Evolutionary conservation across 208 protist genomes (phyloP).

Genomic region (Balamuthia mandrillaris): DNA sequence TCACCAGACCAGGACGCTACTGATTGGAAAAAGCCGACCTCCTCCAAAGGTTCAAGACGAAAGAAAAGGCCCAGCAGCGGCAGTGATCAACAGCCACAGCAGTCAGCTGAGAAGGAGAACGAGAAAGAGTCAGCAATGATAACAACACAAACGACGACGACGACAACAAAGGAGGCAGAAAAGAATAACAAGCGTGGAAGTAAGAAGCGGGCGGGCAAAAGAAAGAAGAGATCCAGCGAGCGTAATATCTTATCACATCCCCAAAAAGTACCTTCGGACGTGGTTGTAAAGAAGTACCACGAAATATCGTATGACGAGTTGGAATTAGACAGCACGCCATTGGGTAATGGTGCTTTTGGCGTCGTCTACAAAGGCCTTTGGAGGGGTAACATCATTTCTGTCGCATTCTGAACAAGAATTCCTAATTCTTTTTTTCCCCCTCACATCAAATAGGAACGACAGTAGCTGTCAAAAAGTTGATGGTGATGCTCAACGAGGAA

Average conservation of each 20-base stretch:
- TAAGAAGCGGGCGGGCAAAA: neutral
- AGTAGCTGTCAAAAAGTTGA: slow-evolving; percentile 19
- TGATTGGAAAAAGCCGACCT: neutral
- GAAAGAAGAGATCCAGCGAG: neutral
- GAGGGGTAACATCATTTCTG: neutral
- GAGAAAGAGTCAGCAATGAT: neutral
- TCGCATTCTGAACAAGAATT: neutral
- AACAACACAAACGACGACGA: neutral
- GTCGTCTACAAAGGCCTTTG: slow-evolving; percentile 27
- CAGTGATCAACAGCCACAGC: too few species aligned
- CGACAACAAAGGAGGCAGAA: neutral
- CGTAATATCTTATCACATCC: neutral
- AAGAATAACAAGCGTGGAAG: neutral
- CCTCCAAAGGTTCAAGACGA: neutral
- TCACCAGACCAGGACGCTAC: neutral
- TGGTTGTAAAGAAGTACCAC: slow-evolving; percentile 4
- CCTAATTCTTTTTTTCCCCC: neutral
- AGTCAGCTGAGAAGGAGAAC: too few species aligned
- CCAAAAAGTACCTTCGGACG: neutral
- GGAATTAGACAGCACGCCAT: neutral
- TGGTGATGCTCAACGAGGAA: slow-evolving; percentile 21
- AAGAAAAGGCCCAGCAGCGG: too few species aligned
- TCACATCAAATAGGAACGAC: neutral
- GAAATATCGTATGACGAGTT: slow-evolving; percentile 22
- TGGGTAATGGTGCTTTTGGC: slow-evolving; percentile 20